Percentiles rank a stretch among this genome's conserved stretches.
Evolutionary conservation across 306 rosid species (phyloP).

Genomic region (Quercus parvula): DNA sequence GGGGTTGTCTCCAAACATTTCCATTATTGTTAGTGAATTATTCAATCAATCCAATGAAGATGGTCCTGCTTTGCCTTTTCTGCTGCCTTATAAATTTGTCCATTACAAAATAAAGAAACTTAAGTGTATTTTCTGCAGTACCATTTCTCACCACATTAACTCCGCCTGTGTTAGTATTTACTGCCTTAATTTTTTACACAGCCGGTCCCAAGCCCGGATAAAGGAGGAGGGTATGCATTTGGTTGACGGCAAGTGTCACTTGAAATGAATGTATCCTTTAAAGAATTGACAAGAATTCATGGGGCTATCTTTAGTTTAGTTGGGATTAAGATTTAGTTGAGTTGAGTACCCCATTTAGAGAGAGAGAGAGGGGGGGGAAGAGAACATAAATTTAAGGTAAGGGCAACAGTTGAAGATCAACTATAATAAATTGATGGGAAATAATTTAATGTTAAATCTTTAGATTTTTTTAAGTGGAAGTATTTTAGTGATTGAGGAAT

Average conservation of each 20-base stretch:
- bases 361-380: no score
- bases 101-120: neutral
- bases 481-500: no score
- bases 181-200: neutral
- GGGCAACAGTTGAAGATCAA: neutral
- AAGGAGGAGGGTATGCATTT: neutral
- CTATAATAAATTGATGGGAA: no score
- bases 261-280: neutral
- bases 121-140: neutral
- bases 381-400: neutral
- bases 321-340: neutral
- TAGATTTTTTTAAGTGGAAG: no score
- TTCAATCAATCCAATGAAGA: neutral
- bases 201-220: constrained; percentile 1
- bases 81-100: neutral
- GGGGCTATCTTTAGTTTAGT: neutral
- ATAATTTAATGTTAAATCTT: no score
- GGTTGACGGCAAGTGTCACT: neutral
- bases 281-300: neutral
- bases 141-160: neutral
- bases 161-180: neutral
- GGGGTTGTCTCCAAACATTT: neutral
- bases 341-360: neutral
- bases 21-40: neutral
- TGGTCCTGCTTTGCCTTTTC: neutral